Evolutionary conservation across 306 rosid genomes (phyloP), one percentile per base, ranked within the genome.

Genomic region (Sesbania bispinosa): DNA sequence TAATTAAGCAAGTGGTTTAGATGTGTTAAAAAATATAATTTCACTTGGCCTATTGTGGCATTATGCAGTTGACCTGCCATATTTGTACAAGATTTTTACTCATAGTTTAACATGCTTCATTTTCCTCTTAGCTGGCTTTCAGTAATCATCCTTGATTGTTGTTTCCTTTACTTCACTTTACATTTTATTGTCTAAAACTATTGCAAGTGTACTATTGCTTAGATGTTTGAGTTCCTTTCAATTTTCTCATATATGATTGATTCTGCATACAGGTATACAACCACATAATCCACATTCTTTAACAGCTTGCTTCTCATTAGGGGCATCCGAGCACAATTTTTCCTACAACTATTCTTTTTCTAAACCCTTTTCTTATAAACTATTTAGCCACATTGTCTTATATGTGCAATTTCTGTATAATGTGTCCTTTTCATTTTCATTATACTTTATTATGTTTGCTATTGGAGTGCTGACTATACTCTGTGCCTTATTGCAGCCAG

Each of bases 401-500:
- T n/a, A 41, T 67, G 36, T 23, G 54, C 20, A 58, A 42, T 59
- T 50, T n/a, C n/a, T n/a, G n/a, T n/a, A n/a, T 36, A 36, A 7
- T 20, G 6, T 14, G 4, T 6, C 48, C n/a, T n/a, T 54, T 30
- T 45, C 41, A 16, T 29, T 53, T 43, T 20, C 57, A 41, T 57
- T 10, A 33, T 13, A 16, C 13, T 20, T 27, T 47, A 13, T 4
- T 33, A 7, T 81, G 43, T 27, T 62, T 14, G 30, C 54, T 7
- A 14, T 27, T 29, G 47, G 24, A 32, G 9, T 77, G 35, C 55
- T 61, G 48, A 78, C 41, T 7, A 23, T 60, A 5, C 47, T 47
- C 32, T 10, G 38, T 71, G 60, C 70, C 58, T 75, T 54, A 32
- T 83, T 84, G 76, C 89, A 90, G 96, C 74, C 65, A n/a, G 83